Percentiles rank a stretch among this genome's conserved stretches.
These are phyloP conservation scores for Cutaneotrichosporon sp. DNA, from an alignment of 1,284 basidiomycete species.

Conservation along the genomic window DNA sequence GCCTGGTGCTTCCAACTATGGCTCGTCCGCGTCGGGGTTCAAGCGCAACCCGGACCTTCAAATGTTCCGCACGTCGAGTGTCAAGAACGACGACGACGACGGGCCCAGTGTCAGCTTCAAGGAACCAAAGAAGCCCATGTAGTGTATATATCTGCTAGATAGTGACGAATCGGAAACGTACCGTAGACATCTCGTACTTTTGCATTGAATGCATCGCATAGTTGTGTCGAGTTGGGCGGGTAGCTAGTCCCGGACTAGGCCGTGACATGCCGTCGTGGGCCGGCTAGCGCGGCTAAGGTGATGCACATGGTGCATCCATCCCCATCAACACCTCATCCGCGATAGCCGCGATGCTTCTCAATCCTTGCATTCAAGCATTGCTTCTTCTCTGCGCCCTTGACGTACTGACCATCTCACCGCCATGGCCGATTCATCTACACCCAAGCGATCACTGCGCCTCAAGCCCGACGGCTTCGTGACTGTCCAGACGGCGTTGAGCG, in stretches of 20 bases:
- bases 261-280: no score
- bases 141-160: no score
- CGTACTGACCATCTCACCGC: not conserved
- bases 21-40: constrained; percentile 34
- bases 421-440: not conserved
- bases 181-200: no score
- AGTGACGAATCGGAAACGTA: no score
- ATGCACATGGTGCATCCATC: no score
- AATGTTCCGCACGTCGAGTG: constrained; percentile 34
- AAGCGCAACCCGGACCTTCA: constrained; percentile 35
- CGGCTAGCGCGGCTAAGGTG: no score
- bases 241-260: no score
- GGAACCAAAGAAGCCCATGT: not conserved
- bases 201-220: not conserved
- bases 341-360: not conserved
- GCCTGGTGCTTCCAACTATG: constrained; percentile 25
- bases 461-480: constrained; percentile 1
- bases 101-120: constrained; percentile 7
- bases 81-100: not conserved
- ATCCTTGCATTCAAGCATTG: no score
- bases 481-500: constrained; percentile 20
- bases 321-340: no score
- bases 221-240: not conserved
- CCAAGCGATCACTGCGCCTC: constrained; percentile 1
- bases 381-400: not conserved